phyloP scores from a whole-genome alignment of 805 yeast species.

The Metschnikowia lunata region DNA sequence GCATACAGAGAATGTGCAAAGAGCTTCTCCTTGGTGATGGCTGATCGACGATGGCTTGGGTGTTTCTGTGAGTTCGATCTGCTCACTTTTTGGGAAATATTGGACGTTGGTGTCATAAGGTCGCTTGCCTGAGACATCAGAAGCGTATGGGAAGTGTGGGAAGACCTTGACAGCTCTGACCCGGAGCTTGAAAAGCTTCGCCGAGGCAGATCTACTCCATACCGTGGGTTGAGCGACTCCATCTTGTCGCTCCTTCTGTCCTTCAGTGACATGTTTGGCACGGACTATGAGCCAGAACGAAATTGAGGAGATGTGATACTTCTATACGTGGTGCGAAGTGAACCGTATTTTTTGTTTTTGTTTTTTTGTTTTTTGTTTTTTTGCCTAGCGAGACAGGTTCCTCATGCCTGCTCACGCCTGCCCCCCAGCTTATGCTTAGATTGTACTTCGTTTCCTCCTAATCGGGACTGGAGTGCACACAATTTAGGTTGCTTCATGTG shows the following conservation, averaged over 20 bases:
- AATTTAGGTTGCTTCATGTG: conserved; percentile 5
- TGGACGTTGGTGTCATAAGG: conserved; percentile 5
- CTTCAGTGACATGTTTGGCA: background rate
- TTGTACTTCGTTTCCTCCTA: no score
- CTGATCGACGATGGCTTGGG: conserved; percentile 2
- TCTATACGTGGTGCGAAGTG: no score
- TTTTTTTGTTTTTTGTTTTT: no score
- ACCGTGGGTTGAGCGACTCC: conserved; percentile 4
- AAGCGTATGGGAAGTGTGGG: conserved; percentile 9
- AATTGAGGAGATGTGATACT: background rate
- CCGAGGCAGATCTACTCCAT: conserved; percentile 3
- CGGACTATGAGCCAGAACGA: background rate
- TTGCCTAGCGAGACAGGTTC: no score
- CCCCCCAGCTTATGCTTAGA: no score
- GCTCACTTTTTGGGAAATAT: conserved; percentile 1
- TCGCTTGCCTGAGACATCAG: conserved; percentile 9
- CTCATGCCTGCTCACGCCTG: no score
- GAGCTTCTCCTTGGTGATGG: conserved; percentile 12
- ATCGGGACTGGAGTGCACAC: conserved; percentile 1
- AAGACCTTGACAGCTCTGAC: conserved; percentile 13
- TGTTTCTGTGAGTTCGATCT: conserved; percentile 3
- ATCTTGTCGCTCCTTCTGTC: background rate
- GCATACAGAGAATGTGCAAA: conserved; percentile 23
- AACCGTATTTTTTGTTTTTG: no score
- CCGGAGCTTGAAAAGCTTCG: conserved; percentile 7